Base-by-base conservation (phyloP, 257 asterid species). In the Primulina eburnea region DNA sequence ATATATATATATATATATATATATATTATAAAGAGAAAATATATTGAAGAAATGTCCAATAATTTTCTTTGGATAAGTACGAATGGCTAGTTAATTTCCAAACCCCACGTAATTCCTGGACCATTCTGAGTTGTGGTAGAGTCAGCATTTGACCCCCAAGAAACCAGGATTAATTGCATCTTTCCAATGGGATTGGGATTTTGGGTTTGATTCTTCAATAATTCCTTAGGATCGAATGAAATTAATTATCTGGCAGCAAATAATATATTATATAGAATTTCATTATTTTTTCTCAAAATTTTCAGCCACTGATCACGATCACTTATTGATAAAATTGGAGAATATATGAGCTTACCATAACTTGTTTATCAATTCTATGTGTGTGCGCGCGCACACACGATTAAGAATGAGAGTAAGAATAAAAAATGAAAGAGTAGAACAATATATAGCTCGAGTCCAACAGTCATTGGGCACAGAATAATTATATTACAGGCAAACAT, bases 401-500 rank as follows among this genome's bases (percentile, higher is more conserved):
- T 24, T 24, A 24, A 4, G 7, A 33, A 33, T 33, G 35, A 33
- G 35, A 5, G 35, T 0, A 33, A 33, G 35, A 33, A 4, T 33
- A 53, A 50, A 34, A 70, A 69, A 30, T 72, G 29, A 70, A 76
- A 68, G 59, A 78, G 66, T 77, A 74, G 60, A 69, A 57, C 75
- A 62, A 78, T 80, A n/a, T n/a, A 78, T 80, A 24, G 26, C 26
- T 24, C 26, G 73, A 64, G 73, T 64, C 77, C 73, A 73, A 74
- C 79, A 69, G 68, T 71, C 62, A 77, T 65, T 34, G 61, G 73
- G 78, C 65, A 57, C 61, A 75, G 8, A 62, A 75, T 71, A 73
- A 65, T 20, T 68, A 43, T 79, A 75, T 78, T 83, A 69, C 56
- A 63, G 85, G 92, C 82, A 73, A 82, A 86, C 96, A 76, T 86